A percentile compares a stretch with the other conserved stretches of the same genome.
Conservation (phyloP, 495 filamentous ascomycete genomes). For the Neurospora hispaniola region DNA sequence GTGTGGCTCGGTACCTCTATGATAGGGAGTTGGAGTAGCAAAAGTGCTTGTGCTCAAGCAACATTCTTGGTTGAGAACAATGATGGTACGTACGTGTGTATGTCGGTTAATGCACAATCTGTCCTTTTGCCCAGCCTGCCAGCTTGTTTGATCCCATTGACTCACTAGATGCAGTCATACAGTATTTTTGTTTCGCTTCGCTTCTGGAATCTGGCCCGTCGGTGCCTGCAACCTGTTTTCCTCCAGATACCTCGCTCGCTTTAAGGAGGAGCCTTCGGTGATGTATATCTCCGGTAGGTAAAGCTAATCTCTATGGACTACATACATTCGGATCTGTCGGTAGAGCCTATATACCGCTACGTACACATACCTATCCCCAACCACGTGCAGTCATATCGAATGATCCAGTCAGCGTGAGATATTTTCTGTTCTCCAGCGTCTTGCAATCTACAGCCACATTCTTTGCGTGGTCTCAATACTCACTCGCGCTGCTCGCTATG, state of each 20-base stretch:
- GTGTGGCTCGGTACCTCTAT: neutral
- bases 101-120: neutral
- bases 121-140: neutral
- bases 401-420: neutral
- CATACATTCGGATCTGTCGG: neutral
- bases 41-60: neutral
- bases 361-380: neutral
- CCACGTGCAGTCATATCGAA: neutral
- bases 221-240: too few species aligned
- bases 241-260: neutral
- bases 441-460: neutral
- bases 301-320: neutral
- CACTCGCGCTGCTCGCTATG: neutral
- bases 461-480: neutral
- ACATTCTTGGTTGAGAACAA: neutral
- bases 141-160: neutral
- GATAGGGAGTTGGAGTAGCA: neutral
- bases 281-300: neutral
- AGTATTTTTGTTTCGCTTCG: neutral
- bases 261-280: neutral
- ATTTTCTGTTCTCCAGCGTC: neutral
- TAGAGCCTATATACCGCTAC: neutral
- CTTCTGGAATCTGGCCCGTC: neutral
- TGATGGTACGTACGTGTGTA: neutral
- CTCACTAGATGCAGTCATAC: neutral